Evolutionary conservation across 225 moss, liverwort and hornwort genomes (phyloP), one percentile per base, ranked within the genome.

Genomic region (Sphagnum tenellum): DNA sequence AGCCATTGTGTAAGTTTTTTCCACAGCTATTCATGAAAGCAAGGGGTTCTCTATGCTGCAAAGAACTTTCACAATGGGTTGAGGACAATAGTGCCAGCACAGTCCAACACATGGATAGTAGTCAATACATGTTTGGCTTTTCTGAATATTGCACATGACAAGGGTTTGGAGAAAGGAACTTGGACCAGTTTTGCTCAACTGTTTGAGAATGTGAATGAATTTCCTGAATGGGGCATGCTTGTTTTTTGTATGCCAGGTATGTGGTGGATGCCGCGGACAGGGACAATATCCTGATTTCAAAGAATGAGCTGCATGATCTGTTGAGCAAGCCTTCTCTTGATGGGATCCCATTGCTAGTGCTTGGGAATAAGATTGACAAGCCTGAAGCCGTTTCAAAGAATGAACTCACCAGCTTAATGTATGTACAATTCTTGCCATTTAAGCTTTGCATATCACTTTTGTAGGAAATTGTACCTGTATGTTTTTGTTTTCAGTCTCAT

Each of bases 311-410:
- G 57, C 90, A 90, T 71, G 94, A 94, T 72, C 78, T 90, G 61
- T 71, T 90, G 68, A 87, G 75, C 81, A 94, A 90, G 79, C 79
- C 88, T 57, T 90, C 90, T 55, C 84, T 94, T 60, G 76, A 72
- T 55, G 88, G 88, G 29, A 90, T 85, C 49, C 94, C 94, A 13
- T 75, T 90, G 62, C 72, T 94, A 65, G 88, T 90, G 45, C 69
- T 94, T 73, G 94, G 94, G 63, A 94, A 90, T 72, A 94, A 94
- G 75, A 85, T 90, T 49, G 94, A 94, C 69, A 94, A 90, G 69
- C 81, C 82, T 55, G 86, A 81, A 73, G 87, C 88, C 4, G 67
- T 94, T 6, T 67, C 88, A 46, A 94, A 81, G 76, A 82, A 90
- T 61, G 79, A 58, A 55, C 75, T 94, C 3, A n/a, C 65, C 2